Base-by-base conservation (phyloP, 176 grass and related monocot species). In the Saccharum spontaneum region DNA sequence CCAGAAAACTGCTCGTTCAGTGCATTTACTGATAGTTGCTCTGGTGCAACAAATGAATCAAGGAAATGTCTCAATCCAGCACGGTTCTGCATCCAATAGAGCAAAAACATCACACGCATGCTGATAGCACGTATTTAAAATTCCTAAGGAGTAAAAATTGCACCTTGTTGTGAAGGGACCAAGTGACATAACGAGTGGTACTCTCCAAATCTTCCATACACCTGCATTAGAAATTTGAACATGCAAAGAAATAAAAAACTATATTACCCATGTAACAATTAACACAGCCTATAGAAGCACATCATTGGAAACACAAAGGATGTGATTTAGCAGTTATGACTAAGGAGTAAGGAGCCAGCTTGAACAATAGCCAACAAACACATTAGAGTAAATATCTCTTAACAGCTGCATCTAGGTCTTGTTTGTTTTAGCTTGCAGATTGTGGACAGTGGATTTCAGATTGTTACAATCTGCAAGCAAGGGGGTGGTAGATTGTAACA, bases 121-220 rank as follows among this genome's bases (percentile, higher is more conserved):
- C 57, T 7, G 67, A 85, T 9, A 76, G 46, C 79, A 81, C 18
- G 40, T 24, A 79, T 49, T 67, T 8, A 70, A 68, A 78, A 69
- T 17, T 82, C 63, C 44, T 68, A 52, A 44, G 45, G n/a, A 55
- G 75, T 55, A 80, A 76, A 79, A 76, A 44, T 14, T 13, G 67
- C 40, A 95, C 96, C 83, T 98, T 98, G 91, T 95, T 95, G 64
- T 98, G 96, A 74, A 98, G 93, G 64, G 93, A 98, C 96, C 96
- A 98, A 79, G 95, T 95, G 71, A 95, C 95, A 92, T 95, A 98
- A 50, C 93, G 89, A 39, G 96, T 98, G 38, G 91, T 98, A 90
- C 96, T 95, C 83, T 89, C 87, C 80, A 95, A 83, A 91, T 98
- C 95, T 81, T 98, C 96, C 96, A 95, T 92, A 74, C 93, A 95